Evolutionary conservation across 177 flowering plant genomes (phyloP), one percentile per base, ranked within the genome.

Genomic region (Vitis hybrid): DNA sequence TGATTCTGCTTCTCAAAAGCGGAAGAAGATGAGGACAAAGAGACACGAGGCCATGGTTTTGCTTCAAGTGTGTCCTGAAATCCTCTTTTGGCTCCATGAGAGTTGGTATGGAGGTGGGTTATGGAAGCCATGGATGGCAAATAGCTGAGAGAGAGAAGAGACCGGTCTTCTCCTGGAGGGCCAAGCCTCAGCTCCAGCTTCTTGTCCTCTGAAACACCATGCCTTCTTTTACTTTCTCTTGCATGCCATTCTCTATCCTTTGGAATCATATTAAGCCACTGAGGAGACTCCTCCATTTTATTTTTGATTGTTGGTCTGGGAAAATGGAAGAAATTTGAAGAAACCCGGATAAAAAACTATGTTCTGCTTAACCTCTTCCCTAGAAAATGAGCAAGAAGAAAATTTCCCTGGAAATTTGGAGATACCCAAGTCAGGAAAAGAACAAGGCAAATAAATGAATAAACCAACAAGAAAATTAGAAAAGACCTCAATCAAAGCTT

Each of bases 111-210:
- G 59, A 15, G 11, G 52, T 29, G 29, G 29, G 29, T 26, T 11
- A 45, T 45, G 53, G 70, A 57, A 57, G 62, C 51, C 31, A 48
- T 18, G 14, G 70, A 57, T 1, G 26, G 15, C 6, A 51, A 51
- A 51, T 13, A 10, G 2, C 20, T 5, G 0, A 13, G 7, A 13
- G 6, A 65, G 19, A 53, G 13, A 15, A 26, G 53, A 3, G 55
- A 29, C 1, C 10, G 19, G 31, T 16, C 59, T 59, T 64, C 66
- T 61, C 65, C 69, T 18, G 78, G 79, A 68, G 73, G 80, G 51
- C 80, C 84, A 74, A 79, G 83, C 71, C 77, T 79, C 31, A 79
- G 70, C 68, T 80, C 79, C 15, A 77, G 75, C 66, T 65, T 71
- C 52, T 62, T 67, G 65, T 78, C 76, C 49, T 81, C 81, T 61